Percentiles rank a stretch among this genome's conserved stretches.
Evolutionary conservation across 2,329 filamentous ascomycete species (phyloP).

Genomic region (Paecilomyces fulvus): DNA sequence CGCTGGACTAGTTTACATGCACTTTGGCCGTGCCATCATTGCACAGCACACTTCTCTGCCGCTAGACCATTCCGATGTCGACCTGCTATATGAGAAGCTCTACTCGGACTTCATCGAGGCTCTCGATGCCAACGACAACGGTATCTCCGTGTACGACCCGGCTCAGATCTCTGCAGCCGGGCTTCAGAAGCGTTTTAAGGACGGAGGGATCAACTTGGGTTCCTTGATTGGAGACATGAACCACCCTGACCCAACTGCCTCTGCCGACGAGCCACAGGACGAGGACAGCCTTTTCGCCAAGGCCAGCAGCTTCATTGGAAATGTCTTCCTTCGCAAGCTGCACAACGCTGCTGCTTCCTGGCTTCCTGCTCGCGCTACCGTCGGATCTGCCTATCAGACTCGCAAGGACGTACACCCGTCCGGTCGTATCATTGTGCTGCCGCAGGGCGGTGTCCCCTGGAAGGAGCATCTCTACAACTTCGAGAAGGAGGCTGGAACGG

Average conservation of each 20-base stretch:
- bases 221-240: conserved; percentile 76
- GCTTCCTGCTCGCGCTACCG: conserved; percentile 77
- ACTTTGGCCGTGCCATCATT: conserved; percentile 83
- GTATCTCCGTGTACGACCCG: conserved; percentile 73
- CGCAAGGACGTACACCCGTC: conserved; percentile 60
- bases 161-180: conserved; percentile 59
- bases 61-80: conserved; percentile 58
- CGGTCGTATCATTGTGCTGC: conserved; percentile 74
- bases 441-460: conserved; percentile 74
- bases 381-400: conserved; percentile 64
- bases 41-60: conserved; percentile 54
- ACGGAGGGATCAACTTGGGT: conserved; percentile 75
- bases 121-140: conserved; percentile 96
- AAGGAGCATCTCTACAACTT: conserved; percentile 91
- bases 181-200: conserved; percentile 72
- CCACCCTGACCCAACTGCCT: conserved; percentile 46
- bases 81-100: conserved; percentile 74
- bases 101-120: conserved; percentile 94
- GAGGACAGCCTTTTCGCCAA: conserved; percentile 74
- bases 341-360: conserved; percentile 67
- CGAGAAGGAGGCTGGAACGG: conserved; percentile 51
- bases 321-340: conserved; percentile 76
- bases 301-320: conserved; percentile 77
- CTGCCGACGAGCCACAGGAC: conserved; percentile 54
- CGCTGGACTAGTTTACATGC: conserved; percentile 89